Conservation (phyloP, 1,284 basidiomycete species). For the Pseudozyma thailandica region DNA sequence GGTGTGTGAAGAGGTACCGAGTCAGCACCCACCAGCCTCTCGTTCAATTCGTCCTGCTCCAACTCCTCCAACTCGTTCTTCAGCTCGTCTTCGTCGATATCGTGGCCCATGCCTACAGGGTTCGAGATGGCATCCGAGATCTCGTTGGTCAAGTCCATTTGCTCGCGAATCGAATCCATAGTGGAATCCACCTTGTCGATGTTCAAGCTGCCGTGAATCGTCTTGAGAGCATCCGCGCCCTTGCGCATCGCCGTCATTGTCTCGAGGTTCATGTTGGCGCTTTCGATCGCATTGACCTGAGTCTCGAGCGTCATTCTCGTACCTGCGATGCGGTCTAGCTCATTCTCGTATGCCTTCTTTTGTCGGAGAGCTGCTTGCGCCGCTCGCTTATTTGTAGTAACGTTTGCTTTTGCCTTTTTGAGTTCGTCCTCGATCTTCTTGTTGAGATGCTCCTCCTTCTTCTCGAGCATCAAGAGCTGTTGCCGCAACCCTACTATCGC, state of each 20-base stretch:
- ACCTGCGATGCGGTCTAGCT: slow-evolving; percentile 87
- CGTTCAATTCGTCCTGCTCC: slow-evolving; percentile 91
- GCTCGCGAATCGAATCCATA: slow-evolving; percentile 90
- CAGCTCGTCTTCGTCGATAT: slow-evolving; percentile 84
- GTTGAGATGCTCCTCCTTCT: slow-evolving; percentile 97
- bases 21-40: slow-evolving; percentile 86
- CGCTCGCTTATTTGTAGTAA: slow-evolving; percentile 86
- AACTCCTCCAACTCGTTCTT: slow-evolving; percentile 85
- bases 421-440: slow-evolving; percentile 97
- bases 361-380: slow-evolving; percentile 82
- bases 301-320: slow-evolving; percentile 92
- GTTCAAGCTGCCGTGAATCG: slow-evolving; percentile 88
- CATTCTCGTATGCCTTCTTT: slow-evolving; percentile 90
- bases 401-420: slow-evolving; percentile 91
- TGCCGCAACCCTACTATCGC: slow-evolving; percentile 70
- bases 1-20: slow-evolving; percentile 87
- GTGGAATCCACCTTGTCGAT: slow-evolving; percentile 91
- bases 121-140: slow-evolving; percentile 93
- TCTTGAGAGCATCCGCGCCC: slow-evolving; percentile 88
- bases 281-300: slow-evolving; percentile 96
- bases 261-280: slow-evolving; percentile 97
- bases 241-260: slow-evolving; percentile 98
- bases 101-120: slow-evolving; percentile 76
- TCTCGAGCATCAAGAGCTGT: slow-evolving; percentile 87
- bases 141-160: slow-evolving; percentile 93